Base-by-base conservation (phyloP, 257 asterid genomes). In the Solanum bulbocastanum region DNA sequence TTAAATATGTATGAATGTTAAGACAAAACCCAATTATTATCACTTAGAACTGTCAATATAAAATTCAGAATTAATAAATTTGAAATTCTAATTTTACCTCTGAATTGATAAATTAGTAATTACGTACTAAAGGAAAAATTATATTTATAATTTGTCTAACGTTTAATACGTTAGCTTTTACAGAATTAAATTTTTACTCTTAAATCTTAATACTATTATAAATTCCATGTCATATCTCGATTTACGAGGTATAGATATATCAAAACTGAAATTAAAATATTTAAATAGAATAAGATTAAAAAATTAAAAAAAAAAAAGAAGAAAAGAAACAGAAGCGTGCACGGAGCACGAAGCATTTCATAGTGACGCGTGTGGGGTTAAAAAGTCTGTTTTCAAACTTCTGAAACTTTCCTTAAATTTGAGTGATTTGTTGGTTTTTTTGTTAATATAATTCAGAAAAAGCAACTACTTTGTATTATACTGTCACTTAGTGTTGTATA, bases 321-420 rank as follows among this genome's bases (percentile, higher is more conserved):
- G 23, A 4, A 73, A 10, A 3, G 23, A 35, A 18, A 58, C 27
- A 58, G 25, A 58, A 75, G 33, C 14, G 22, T 35, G 89, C 89
- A 72, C 91, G 56, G 32, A 89, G 89, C 90, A 89, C 91, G 73
- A 82, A 37, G 89, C 84, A 71, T 9, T 72, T 37, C 82, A 83
- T 87, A 10, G 89, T 36, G 90, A 88, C 88, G 90, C 90, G 82
- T 89, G 90, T 90, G 91, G 92, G 91, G 90, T 85, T 82, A 33
- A 72, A 89, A 86, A 68, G 92, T 36, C 76, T 49, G 79, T 88
- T 87, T 74, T 74, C 81, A 79, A 69, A 84, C 87, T 88, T 88
- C 84, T 58, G 30, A 83, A 13, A 60, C 25, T 84, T 65, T 65
- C 30, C 37, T 79, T 44, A 79, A 79, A 79, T 79, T 79, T 27